Evolutionary conservation across 2,329 filamentous ascomycete species (phyloP).

Genomic region (Hypomyces rosellus): DNA sequence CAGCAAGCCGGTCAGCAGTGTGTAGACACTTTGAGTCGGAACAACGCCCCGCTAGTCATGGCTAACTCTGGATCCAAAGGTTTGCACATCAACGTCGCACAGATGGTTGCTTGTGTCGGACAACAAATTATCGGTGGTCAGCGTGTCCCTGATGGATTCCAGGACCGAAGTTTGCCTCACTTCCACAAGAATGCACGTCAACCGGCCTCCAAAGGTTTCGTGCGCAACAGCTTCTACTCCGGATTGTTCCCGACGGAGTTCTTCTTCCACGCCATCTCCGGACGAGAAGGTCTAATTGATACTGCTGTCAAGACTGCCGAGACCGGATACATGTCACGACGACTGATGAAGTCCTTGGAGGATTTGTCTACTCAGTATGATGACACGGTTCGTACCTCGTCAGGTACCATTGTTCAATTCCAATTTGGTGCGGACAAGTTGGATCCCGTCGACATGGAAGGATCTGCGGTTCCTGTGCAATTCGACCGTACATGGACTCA

Average conservation of each 20-base stretch:
- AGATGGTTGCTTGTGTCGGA: conserved; percentile 96
- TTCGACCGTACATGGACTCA: conserved; percentile 90
- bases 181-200: conserved; percentile 90
- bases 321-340: conserved; percentile 97
- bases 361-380: conserved; percentile 93
- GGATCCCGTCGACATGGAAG: conserved; percentile 97
- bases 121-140: conserved; percentile 95
- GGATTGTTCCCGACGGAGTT: conserved; percentile 88
- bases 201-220: conserved; percentile 94
- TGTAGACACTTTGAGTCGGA: conserved; percentile 80
- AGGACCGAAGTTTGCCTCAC: conserved; percentile 89
- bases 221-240: conserved; percentile 94
- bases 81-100: conserved; percentile 94
- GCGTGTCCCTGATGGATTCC: conserved; percentile 92
- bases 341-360: conserved; percentile 95
- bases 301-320: conserved; percentile 98
- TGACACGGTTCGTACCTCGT: conserved; percentile 87
- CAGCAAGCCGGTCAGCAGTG: conserved; percentile 86
- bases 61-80: conserved; percentile 96
- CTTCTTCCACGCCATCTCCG: conserved; percentile 96
- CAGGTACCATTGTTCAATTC: conserved; percentile 86
- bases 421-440: conserved; percentile 94
- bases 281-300: conserved; percentile 96
- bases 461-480: conserved; percentile 82
- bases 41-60: conserved; percentile 94